These are phyloP conservation scores for Ogataea neopini DNA, from an alignment of 805 yeast species.

Conservation along the genomic window DNA sequence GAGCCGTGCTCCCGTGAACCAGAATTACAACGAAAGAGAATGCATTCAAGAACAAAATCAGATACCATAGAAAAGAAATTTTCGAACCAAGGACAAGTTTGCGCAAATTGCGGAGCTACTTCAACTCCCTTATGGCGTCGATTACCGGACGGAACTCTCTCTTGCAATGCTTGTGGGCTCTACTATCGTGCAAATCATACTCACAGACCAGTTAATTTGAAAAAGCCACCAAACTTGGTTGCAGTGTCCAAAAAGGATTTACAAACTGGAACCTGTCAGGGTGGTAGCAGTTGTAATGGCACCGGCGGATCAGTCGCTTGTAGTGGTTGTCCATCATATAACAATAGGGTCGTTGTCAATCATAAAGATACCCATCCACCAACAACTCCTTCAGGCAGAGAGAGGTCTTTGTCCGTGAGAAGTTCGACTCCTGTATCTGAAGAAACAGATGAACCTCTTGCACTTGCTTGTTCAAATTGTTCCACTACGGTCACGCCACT, in stretches of 20 bases:
- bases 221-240: slow-evolving; percentile 55
- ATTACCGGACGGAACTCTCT: slow-evolving; percentile 54
- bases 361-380: slow-evolving; percentile 3
- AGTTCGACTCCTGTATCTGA: not conserved
- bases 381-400: slow-evolving; percentile 11
- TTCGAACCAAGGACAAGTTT: slow-evolving; percentile 34
- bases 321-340: slow-evolving; percentile 79
- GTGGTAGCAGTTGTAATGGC: slow-evolving; percentile 82
- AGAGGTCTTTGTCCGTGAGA: not conserved
- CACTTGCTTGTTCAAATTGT: slow-evolving; percentile 81
- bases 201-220: slow-evolving; percentile 65
- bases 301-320: slow-evolving; percentile 84
- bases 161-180: slow-evolving; percentile 62
- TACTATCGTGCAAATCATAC: slow-evolving; percentile 58
- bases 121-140: slow-evolving; percentile 62
- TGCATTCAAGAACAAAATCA: slow-evolving; percentile 7
- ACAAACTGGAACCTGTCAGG: slow-evolving; percentile 59
- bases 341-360: slow-evolving; percentile 55
- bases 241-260: slow-evolving; percentile 38
- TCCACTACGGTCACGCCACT: slow-evolving; percentile 83
- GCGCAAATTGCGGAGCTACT: slow-evolving; percentile 56
- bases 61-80: not conserved
- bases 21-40: slow-evolving; percentile 4
- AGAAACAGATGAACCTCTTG: slow-evolving; percentile 42
- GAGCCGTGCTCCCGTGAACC: not conserved